Percentiles rank a stretch among this genome's conserved stretches.
Conservation (phyloP, 1,284 basidiomycete species). For the Boletus hoseneyae region DNA sequence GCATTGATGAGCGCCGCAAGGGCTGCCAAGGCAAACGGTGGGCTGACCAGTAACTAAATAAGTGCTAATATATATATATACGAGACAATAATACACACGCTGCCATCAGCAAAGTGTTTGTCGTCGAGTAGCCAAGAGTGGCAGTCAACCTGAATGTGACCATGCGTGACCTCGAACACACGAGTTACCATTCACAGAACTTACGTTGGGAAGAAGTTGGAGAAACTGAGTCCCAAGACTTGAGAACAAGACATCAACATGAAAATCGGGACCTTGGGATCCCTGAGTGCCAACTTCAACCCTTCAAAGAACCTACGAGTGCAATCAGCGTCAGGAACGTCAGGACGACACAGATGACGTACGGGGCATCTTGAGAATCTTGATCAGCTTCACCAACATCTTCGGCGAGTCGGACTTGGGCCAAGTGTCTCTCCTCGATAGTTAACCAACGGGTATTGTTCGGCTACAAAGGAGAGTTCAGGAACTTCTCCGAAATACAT, state of each 20-base stretch:
- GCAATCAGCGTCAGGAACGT: neutral
- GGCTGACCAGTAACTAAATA: constrained; percentile 35
- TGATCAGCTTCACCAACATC: constrained; percentile 70
- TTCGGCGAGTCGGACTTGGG: constrained; percentile 70
- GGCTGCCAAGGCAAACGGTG: constrained; percentile 61
- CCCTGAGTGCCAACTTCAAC: constrained; percentile 56
- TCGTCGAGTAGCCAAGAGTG: constrained; percentile 64
- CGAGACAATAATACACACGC: constrained; percentile 44
- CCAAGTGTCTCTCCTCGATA: constrained; percentile 56
- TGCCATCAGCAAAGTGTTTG: constrained; percentile 56
- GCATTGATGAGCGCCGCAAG: constrained; percentile 53
- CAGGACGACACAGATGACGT: constrained; percentile 21
- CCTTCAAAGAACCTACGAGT: constrained; percentile 46
- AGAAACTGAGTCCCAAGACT: constrained; percentile 63
- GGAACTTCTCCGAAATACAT: neutral
- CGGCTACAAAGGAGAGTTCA: constrained; percentile 38
- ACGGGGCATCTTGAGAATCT: constrained; percentile 54
- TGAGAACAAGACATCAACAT: constrained; percentile 50
- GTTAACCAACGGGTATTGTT: constrained; percentile 67
- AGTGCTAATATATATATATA: neutral
- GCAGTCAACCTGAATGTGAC: constrained; percentile 45
- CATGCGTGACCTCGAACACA: too few species aligned
- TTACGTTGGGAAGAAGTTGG: constrained; percentile 73
- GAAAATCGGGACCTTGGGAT: constrained; percentile 61
- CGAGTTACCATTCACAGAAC: constrained; percentile 17